phyloP scores from a whole-genome alignment of 371 early-diverging fungal genomes.

The Saksenaea vasiformis region DNA sequence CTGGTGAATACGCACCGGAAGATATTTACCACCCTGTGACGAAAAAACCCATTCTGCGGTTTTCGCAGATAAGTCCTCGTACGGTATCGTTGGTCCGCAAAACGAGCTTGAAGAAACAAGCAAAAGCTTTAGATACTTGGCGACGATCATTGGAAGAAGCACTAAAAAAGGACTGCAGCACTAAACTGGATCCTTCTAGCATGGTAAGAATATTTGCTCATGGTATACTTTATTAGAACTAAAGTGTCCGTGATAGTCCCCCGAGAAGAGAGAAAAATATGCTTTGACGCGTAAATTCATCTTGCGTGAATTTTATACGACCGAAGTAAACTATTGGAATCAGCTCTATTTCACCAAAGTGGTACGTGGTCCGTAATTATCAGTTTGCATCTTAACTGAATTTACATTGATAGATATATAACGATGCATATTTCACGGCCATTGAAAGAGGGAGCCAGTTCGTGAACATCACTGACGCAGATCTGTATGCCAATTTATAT shows the following conservation, averaged over 20 bases:
- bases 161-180: background rate
- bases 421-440: conserved; percentile 26
- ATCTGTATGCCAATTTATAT: conserved; percentile 29
- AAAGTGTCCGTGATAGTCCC: conserved; percentile 12
- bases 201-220: background rate
- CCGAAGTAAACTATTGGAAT: conserved; percentile 50
- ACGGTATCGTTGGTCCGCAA: conserved; percentile 22
- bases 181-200: background rate
- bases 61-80: conserved; percentile 26
- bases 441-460: conserved; percentile 23
- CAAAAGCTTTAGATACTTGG: conserved; percentile 36
- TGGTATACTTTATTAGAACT: background rate
- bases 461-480: conserved; percentile 17
- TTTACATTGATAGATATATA: conserved; percentile 26
- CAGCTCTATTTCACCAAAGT: conserved; percentile 43
- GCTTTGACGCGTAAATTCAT: conserved; percentile 38
- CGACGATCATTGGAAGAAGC: conserved; percentile 19
- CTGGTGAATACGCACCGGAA: background rate
- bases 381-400: background rate
- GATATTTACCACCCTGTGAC: background rate
- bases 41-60: conserved; percentile 11
- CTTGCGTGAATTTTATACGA: conserved; percentile 41
- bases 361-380: conserved; percentile 22
- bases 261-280: conserved; percentile 26
- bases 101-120: conserved; percentile 27